Conservation (phyloP, 805 yeast genomes). For the Teunomyces panamensis region DNA sequence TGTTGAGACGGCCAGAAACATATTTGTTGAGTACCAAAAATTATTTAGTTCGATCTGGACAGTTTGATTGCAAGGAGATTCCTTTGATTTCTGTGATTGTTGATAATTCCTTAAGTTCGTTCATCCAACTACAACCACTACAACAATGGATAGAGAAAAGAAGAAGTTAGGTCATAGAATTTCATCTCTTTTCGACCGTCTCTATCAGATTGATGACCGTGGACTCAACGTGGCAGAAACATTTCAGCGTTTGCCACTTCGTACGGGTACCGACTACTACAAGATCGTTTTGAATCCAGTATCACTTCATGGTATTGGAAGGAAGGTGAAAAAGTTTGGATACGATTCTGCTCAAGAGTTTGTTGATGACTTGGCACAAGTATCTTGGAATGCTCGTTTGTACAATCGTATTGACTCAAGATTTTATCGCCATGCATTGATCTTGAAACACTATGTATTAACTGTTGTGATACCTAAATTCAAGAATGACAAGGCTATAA, state of each 20-base stretch:
- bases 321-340: conserved; percentile 49
- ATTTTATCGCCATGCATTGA: conserved; percentile 66
- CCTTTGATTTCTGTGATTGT: neutral
- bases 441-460: conserved; percentile 51
- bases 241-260: conserved; percentile 72
- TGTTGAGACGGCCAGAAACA: neutral
- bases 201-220: conserved; percentile 40
- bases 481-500: conserved; percentile 36
- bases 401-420: conserved; percentile 71
- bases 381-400: conserved; percentile 85
- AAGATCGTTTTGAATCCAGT: conserved; percentile 75
- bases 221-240: conserved; percentile 50
- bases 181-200: conserved; percentile 33
- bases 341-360: conserved; percentile 68
- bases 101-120: neutral
- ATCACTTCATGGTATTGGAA: conserved; percentile 69
- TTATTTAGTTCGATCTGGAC: neutral
- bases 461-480: conserved; percentile 50
- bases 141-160: conserved; percentile 18
- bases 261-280: conserved; percentile 76
- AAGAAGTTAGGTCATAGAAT: conserved; percentile 35
- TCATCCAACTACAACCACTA: neutral
- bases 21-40: neutral
- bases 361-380: conserved; percentile 74
- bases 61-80: neutral